Base-by-base conservation (phyloP, 2,329 filamentous ascomycete genomes). In the Aspergillus nomiae region DNA sequence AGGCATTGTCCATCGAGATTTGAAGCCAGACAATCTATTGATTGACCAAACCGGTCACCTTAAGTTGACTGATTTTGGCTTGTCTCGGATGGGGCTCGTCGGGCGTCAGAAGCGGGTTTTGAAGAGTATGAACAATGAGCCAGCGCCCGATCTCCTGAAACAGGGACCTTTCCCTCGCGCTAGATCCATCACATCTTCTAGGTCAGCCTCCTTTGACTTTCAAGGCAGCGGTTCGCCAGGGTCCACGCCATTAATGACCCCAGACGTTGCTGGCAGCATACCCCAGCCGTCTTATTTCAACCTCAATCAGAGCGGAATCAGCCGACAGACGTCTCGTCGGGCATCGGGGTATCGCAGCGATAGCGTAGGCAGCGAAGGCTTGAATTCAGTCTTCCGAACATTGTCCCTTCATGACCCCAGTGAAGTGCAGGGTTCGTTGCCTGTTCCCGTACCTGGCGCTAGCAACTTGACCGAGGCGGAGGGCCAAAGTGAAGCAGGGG, bases 21-120 rank as follows among this genome's bases (percentile, higher is more conserved):
- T 99, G 64, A 99, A 99, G 78, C 95, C 95, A 1, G 95, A 99
- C 76, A 99, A 99, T 74, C 85, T 99, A 36, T 85, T 99, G 58
- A 99, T 99, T 70, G 96, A 99, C 74, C 92, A 96, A 71, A 97
- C 93, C 73, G 95, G 95, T 2, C 95, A 99, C 79, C 82, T 99
- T 62, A 99, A 99, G 79, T 84, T 99, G 71, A 99, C 96, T 1
- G 95, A 99, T 77, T 99, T 99, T 81, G 95, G 95, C 64, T 84
- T 99, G 30, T 99, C 95, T 14, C 89, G 95, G 32, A 98, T 99
- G 94, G 96, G 95, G 75, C 83, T 99, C 66, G 91, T 99, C 65
- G 95, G 95, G 63, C 91, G 95, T 71, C 95, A 99, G 79, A 98
- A 99, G 82, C 89, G 95, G 71, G 92, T 94, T 26, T 84, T 97